A percentile compares a stretch with the other conserved stretches of the same genome.
These are phyloP conservation scores for Yamadazyma takamatsuzukensis DNA, from an alignment of 805 yeast genomes.

Conservation along the genomic window DNA sequence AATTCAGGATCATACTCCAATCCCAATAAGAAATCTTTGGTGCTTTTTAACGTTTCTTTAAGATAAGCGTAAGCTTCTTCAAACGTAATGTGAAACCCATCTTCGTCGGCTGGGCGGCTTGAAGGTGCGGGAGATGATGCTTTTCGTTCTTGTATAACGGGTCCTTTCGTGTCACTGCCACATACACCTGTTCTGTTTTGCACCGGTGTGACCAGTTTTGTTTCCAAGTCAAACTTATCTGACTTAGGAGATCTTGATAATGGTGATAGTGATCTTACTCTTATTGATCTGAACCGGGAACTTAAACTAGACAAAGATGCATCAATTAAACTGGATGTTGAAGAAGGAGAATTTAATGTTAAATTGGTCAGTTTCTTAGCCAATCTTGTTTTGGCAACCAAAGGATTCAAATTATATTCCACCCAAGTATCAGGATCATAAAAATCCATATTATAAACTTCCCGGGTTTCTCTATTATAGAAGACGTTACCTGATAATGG, in stretches of 20 bases:
- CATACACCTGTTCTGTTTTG: no score
- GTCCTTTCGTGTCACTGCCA: no score
- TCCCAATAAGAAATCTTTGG: conserved; percentile 55
- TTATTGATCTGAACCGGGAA: conserved; percentile 23
- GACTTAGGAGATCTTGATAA: conserved; percentile 11
- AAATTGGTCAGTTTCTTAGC: conserved; percentile 6
- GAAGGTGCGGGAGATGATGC: not conserved
- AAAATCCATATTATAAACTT: conserved; percentile 63
- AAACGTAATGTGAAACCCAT: conserved; percentile 31
- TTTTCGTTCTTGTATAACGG: not conserved
- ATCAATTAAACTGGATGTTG: conserved; percentile 11
- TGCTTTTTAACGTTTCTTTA: conserved; percentile 52
- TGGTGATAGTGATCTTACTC: conserved; percentile 16
- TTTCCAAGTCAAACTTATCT: conserved; percentile 3
- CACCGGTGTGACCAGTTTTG: not conserved
- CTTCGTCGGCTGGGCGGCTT: conserved; percentile 6
- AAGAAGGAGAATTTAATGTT: not conserved
- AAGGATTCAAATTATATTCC: conserved; percentile 68
- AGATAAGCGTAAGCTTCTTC: conserved; percentile 66
- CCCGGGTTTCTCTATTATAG: conserved; percentile 55
- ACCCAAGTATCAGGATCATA: conserved; percentile 82
- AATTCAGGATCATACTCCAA: conserved; percentile 51
- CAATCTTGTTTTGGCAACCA: conserved; percentile 45
- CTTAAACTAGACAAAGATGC: conserved; percentile 25
- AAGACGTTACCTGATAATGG: conserved; percentile 77